Conservation (phyloP, 352 stramenopile genomes). For the Pythium insidiosum region DNA sequence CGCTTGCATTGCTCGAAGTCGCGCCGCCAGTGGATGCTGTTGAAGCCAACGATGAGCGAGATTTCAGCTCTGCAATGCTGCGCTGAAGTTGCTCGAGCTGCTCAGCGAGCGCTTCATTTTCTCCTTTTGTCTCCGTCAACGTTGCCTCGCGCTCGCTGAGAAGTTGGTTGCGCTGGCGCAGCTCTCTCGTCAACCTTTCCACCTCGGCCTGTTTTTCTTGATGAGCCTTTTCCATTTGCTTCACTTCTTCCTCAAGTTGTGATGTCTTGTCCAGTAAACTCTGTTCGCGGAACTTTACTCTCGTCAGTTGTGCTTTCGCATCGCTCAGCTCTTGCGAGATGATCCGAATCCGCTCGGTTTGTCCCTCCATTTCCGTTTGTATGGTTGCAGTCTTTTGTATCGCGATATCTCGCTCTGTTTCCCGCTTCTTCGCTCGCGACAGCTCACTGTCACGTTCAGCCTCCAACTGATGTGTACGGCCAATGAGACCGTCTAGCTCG, state of each 20-base stretch:
- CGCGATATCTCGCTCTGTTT: slow-evolving; percentile 24
- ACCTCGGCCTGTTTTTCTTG: slow-evolving; percentile 18
- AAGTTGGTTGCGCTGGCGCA: slow-evolving; percentile 13
- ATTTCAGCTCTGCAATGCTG: too few species aligned
- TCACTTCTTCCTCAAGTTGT: slow-evolving; percentile 20
- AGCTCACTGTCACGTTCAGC: slow-evolving; percentile 15
- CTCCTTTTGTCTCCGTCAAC: too few species aligned
- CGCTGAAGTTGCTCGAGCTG: too few species aligned
- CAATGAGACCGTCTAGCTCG: slow-evolving; percentile 24
- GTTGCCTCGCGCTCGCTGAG: slow-evolving; percentile 7
- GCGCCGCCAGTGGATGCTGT: background rate
- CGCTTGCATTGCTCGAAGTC: background rate
- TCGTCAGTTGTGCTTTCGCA: slow-evolving; percentile 20
- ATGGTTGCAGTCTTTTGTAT: slow-evolving; percentile 20
- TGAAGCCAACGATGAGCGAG: background rate
- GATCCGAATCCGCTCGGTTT: slow-evolving; percentile 17
- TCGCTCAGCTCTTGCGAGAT: slow-evolving; percentile 19
- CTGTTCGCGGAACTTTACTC: slow-evolving; percentile 38
- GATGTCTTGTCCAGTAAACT: slow-evolving; percentile 19
- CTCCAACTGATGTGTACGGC: slow-evolving; percentile 21
- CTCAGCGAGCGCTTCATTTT: too few species aligned
- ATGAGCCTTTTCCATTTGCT: slow-evolving; percentile 12
- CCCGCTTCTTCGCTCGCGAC: slow-evolving; percentile 19
- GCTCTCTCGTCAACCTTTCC: slow-evolving; percentile 10
- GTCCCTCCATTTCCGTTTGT: slow-evolving; percentile 21